Evolutionary conservation across 441 rosid species (phyloP).

Genomic region (Macaranga tanarius): DNA sequence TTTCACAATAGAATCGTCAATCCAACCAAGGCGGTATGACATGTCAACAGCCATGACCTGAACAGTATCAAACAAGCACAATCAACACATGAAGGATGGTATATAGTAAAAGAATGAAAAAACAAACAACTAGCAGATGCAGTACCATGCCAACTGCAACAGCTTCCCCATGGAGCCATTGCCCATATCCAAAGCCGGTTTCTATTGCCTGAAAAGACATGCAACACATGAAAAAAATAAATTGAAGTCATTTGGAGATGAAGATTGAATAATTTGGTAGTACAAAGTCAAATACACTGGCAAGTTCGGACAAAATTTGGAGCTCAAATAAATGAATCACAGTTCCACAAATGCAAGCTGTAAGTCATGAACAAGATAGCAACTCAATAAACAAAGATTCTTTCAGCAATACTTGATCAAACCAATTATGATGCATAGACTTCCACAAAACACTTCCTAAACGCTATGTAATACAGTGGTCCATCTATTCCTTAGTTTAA

Average conservation of each 20-base stretch:
- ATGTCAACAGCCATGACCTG: constrained; percentile 96
- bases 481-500: not conserved
- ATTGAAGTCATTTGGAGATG: not conserved
- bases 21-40: constrained; percentile 99
- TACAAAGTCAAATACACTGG: not conserved
- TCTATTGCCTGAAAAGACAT: constrained; percentile 75
- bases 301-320: not conserved
- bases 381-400: not conserved
- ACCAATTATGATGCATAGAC: not conserved
- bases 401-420: not conserved
- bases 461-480: not conserved
- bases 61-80: constrained; percentile 15
- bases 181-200: constrained; percentile 87
- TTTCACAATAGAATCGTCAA: constrained; percentile 75
- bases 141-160: constrained; percentile 92
- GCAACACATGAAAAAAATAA: not conserved
- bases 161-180: constrained; percentile 99
- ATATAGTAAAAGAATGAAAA: not conserved
- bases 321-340: not conserved
- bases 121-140: not conserved
- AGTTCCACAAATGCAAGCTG: not conserved
- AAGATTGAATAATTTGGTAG: not conserved
- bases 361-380: constrained; percentile 1
- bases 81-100: constrained; percentile 10
- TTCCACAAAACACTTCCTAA: not conserved